Evolutionary conservation across 169 alveolate genomes (phyloP).

Genomic region (Miamiensis avidus): DNA sequence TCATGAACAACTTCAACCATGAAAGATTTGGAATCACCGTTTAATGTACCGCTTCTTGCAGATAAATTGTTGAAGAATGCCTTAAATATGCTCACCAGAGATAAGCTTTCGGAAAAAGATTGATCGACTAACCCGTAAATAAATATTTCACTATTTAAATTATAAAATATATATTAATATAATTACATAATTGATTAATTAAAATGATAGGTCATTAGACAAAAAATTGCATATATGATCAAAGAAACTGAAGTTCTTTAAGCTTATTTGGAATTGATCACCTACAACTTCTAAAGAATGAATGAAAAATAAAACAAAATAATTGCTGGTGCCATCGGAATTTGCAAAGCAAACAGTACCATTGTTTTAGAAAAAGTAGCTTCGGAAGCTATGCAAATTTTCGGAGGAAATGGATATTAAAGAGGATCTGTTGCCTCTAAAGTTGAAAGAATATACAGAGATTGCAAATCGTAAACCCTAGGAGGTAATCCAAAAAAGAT

Average conservation of each 20-base stretch:
- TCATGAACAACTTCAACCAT: constrained; percentile 50
- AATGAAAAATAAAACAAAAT: neutral
- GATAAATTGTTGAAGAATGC: constrained; percentile 45
- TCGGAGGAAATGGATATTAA: constrained; percentile 44
- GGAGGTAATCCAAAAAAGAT: no score
- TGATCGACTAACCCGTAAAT: constrained; percentile 47
- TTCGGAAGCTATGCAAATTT: constrained; percentile 13
- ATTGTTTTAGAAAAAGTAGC: neutral
- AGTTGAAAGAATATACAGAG: constrained; percentile 53
- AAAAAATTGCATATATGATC: constrained; percentile 52
- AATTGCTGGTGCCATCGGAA: neutral
- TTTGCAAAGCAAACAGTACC: neutral
- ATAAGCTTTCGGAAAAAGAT: constrained; percentile 44
- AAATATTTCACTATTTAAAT: neutral
- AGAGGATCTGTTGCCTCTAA: constrained; percentile 53
- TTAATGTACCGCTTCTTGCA: constrained; percentile 42
- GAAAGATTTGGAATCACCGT: constrained; percentile 48
- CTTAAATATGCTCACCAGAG: constrained; percentile 38
- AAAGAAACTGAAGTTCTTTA: constrained; percentile 42
- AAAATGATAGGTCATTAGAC: constrained; percentile 26
- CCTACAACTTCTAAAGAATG: neutral
- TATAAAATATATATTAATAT: no score
- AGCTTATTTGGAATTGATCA: neutral
- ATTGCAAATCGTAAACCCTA: constrained; percentile 1
- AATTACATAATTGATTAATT: neutral